Evolutionary conservation across 2,329 filamentous ascomycete genomes (phyloP).

Genomic region (Penicillium sp.): DNA sequence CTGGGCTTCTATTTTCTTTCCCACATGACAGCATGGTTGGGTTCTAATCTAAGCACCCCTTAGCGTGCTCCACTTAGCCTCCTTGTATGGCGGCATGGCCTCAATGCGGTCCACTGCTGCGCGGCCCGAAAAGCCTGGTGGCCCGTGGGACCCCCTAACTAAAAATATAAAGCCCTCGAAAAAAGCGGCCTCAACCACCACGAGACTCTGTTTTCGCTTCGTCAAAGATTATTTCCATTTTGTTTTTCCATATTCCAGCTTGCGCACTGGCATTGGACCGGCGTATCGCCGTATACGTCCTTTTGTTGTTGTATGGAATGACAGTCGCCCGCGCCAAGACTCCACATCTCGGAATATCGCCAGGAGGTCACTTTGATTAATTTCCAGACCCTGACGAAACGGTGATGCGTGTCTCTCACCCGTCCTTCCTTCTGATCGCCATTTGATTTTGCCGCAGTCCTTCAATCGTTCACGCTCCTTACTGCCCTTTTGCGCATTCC

Average conservation of each 20-base stretch:
- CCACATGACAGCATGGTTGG: slow-evolving; percentile 16
- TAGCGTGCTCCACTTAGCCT: slow-evolving; percentile 26
- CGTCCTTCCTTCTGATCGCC: slow-evolving; percentile 19
- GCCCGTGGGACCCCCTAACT: slow-evolving; percentile 12
- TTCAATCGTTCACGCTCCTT: slow-evolving; percentile 13
- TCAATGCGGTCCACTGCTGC: slow-evolving; percentile 27
- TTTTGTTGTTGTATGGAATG: slow-evolving; percentile 5
- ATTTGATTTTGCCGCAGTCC: not conserved
- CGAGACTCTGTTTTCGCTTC: not conserved
- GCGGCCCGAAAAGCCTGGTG: slow-evolving; percentile 21
- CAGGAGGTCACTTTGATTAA: slow-evolving; percentile 20
- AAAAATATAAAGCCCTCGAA: slow-evolving; percentile 7
- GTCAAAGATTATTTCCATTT: not conserved
- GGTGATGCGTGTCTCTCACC: slow-evolving; percentile 12
- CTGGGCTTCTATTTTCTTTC: not conserved
- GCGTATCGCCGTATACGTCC: not conserved
- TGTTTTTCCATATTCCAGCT: not conserved
- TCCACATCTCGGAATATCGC: slow-evolving; percentile 19
- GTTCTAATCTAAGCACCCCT: slow-evolving; percentile 25
- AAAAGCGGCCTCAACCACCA: not conserved
- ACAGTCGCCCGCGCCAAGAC: slow-evolving; percentile 23
- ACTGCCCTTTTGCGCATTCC: slow-evolving; percentile 12
- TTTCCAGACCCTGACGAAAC: slow-evolving; percentile 21
- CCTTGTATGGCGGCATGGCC: slow-evolving; percentile 15
- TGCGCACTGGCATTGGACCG: not conserved